Evolutionary conservation across 352 stramenopile species (phyloP), one percentile per base, ranked within the genome.

Genomic region (Globisporangium canariense): DNA sequence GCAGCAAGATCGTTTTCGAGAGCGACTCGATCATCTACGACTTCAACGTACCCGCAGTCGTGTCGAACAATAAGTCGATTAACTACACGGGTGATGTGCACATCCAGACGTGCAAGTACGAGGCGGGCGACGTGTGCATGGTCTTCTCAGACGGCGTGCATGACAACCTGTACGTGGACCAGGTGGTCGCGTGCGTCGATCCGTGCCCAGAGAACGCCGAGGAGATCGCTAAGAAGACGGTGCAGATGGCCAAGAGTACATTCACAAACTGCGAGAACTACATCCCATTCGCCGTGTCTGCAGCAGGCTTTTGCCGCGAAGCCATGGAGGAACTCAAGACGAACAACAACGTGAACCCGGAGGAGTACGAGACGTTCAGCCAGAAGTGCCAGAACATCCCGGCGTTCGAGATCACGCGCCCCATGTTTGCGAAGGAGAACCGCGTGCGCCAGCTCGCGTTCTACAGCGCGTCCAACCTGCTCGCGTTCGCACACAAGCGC

Each of bases 1-100:
- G 70, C 40, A 69, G 68, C 61, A 73, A 68, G 51, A 75, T 96
- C 55, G 76, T 94, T 54, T 96, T 94, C 55, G 87, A 96, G 66
- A 94, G 85, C 64, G 87, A 96, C 69, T 93, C 87, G 20, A 92
- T 94, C 60, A 90, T 96, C 63, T 96, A 96, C 78, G 87, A 94
- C 68, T 96, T 96, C 73, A 96, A 96, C 65, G 88, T 96, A 20
- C 88, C 88, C 0, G 88, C 88, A 0, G 88, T 96, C 38, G 88
- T 96, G 8, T 93, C 83, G 16, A 96, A 80, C 65, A 91, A 94
- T 68, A 79, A 93, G 63, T 67, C 83, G 6, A 93, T 94, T 61
- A 93, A 94, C 71, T 96, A 94, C 62, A 64, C 70, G 1, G 75
- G 74, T 18, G 79, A 89, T 13, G 75, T 93, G 49, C 70, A 89